Evolutionary conservation across 192 early-diverging fungal species (phyloP), one percentile per base, ranked within the genome.

Genomic region (Coemansia asiatica): DNA sequence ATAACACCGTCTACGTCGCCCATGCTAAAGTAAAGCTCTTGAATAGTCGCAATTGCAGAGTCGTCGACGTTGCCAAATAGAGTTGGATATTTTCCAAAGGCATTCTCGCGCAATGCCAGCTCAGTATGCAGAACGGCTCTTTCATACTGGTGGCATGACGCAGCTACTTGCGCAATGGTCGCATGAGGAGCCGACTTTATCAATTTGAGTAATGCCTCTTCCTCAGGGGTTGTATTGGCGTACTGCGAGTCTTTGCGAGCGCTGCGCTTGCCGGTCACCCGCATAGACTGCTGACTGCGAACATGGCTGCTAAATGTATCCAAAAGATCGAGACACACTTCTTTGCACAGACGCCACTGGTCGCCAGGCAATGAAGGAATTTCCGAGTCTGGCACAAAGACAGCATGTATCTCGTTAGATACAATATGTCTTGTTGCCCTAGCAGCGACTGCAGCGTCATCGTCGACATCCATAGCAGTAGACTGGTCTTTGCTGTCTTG

Each of bases 1-100:
- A 68, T 64, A 19, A 82, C 72, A 5, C 80, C 80, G 51, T 82
- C 80, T 1, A 55, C 75, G 35, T 82, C 75, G 28, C 64, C 75
- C 68, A 78, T 74, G 60, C 58, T 57, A 54, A 75, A 77, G n/a
- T 68, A 78, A 13, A 82, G 58, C 59, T 74, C 75, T 35, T 77
- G 75, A n/a, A 82, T 50, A n/a, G 25, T 40, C 16, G 68, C 71
- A 28, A 82, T 40, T 0, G 47, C 60, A 49, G 61, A 63, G 36
- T 82, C 80, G 38, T 74, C 66, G 0, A 74, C 66, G 53, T 74
- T 69, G 0, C 70, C 63, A 63, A 81, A 75, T 23, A 77, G 23
- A 13, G 68, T 78, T 8, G 64, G 55, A n/a, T 63, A 44, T 16
- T 67, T 63, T 3, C 69, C 68, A 56, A 63, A 57, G 2, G 63